Evolutionary conservation across 2,329 filamentous ascomycete species (phyloP).

Genomic region (Cytospora schulzeri): DNA sequence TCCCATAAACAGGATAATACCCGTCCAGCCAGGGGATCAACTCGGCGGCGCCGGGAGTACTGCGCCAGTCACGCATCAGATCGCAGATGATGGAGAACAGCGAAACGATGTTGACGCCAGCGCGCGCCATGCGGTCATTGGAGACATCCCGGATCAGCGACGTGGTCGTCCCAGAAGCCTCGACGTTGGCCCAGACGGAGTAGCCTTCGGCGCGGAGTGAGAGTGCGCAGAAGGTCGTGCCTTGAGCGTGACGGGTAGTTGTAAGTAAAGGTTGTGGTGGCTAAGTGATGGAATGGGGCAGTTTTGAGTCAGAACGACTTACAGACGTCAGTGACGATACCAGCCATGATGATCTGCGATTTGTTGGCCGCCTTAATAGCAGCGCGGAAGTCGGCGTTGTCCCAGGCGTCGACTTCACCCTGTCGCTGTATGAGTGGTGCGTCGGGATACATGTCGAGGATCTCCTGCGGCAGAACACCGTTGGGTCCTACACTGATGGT

Average conservation of each 20-base stretch:
- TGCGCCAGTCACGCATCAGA: conserved; percentile 72
- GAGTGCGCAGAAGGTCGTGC: conserved; percentile 72
- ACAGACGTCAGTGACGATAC: conserved; percentile 76
- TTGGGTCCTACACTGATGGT: conserved; percentile 60
- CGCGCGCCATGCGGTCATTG: conserved; percentile 67
- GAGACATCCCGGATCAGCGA: conserved; percentile 62
- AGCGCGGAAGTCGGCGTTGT: conserved; percentile 67
- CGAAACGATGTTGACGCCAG: conserved; percentile 66
- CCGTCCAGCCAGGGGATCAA: conserved; percentile 65
- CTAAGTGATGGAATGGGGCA: neutral
- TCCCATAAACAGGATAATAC: conserved; percentile 67
- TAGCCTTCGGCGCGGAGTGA: conserved; percentile 71
- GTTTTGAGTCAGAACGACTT: conserved; percentile 8
- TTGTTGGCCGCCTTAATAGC: conserved; percentile 67
- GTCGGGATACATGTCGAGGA: conserved; percentile 66
- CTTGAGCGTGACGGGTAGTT: conserved; percentile 26
- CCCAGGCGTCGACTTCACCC: conserved; percentile 78
- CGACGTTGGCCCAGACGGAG: conserved; percentile 72
- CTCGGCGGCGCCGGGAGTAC: conserved; percentile 53
- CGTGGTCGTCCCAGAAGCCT: conserved; percentile 69
- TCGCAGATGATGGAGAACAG: conserved; percentile 67
- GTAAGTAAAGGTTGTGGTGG: neutral
- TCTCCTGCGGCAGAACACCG: conserved; percentile 70
- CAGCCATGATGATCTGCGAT: conserved; percentile 71
- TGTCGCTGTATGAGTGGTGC: conserved; percentile 67